Evolutionary conservation across 257 asterid species (phyloP), one percentile per base, ranked within the genome.

Genomic region (Jacaranda copaia): DNA sequence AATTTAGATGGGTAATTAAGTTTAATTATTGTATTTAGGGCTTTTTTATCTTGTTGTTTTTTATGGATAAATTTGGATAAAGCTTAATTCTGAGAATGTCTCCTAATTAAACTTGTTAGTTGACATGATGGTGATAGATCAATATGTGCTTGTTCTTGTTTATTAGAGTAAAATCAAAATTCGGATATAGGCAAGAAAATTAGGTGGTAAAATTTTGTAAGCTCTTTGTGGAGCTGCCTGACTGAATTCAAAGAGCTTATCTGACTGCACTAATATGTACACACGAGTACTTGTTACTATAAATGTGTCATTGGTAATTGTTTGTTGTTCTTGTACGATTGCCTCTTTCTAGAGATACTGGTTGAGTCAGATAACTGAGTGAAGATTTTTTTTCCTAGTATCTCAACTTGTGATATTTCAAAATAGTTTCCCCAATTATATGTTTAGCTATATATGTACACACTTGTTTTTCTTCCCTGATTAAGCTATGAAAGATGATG

Each of bases 271-370:
- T 72, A 79, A 63, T 45, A 57, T 61, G 57, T 73, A 66, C 36
- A 58, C 36, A n/a, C 36, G 45, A 59, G 39, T 53, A 57, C 19
- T 52, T 58, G 48, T 42, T 73, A 18, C 74, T 55, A 74, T 65
- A 64, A 72, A 55, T 73, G 38, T 73, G n/a, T 45, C 36, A 5
- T 14, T 52, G 42, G 74, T 16, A 62, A 71, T 55, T 42, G 53
- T 63, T 68, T 72, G 69, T 72, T 78, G 74, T 63, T 75, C 12
- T 16, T 63, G 72, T 73, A 51, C 11, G 52, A 3, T 15, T 79
- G 42, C 48, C 75, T 79, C 45, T 79, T 74, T 73, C 8, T 49
- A 40, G 48, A 43, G 64, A 57, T 56, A n/a, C 56, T 79, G 45
- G 38, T 73, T 40, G 55, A 15, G 19, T 43, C 68, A 8, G 19